Evolutionary conservation across 2,329 filamentous ascomycete species (phyloP), one percentile per base, ranked within the genome.

Genomic region (Pleurostoma richardsiae): DNA sequence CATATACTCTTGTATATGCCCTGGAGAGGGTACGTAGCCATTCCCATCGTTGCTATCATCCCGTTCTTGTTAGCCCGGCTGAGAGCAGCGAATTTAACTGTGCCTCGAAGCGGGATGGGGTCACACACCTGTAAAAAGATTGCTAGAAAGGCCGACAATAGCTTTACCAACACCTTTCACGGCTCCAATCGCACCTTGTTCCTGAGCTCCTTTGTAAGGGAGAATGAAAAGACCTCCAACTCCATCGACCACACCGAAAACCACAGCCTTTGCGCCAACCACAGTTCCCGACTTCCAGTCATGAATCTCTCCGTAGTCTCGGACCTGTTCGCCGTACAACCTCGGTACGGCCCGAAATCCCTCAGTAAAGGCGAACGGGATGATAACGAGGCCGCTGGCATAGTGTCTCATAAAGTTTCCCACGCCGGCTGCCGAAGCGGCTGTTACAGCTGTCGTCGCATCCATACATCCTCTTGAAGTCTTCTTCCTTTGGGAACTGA

Each of bases 321-420:
- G 40, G 19, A 42, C 40, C 19, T 42, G 26, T n/a, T 42, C 74
- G 28, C 74, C 74, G 51, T 79, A 79, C 3, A 79, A 62, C 29
- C 69, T 71, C 4, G 77, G 77, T 10, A 73, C 71, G 29, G 73
- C 75, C 49, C 77, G 74, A 46, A 79, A 72, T 4, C 77, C 77
- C 50, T 78, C 73, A 0, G 74, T 68, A 1, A 76, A 52, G 1
- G 73, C 74, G 33, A 77, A 60, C 4, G 69, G 69, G 38, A 79
- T 53, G 44, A 75, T 68, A 57, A 79, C 66, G 0, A 73, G 69
- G 6, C 56, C 57, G 61, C 52, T 62, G 53, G 44, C 59, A 47
- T 36, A 66, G 8, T 33, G 30, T 28, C 67, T 40, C 71, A 61
- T 10, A 67, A 73, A 46, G 61, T 65, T 27, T 68, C 65, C 29